Conservation (phyloP, 2,329 filamentous ascomycete genomes). For the Cercospora sojina region DNA sequence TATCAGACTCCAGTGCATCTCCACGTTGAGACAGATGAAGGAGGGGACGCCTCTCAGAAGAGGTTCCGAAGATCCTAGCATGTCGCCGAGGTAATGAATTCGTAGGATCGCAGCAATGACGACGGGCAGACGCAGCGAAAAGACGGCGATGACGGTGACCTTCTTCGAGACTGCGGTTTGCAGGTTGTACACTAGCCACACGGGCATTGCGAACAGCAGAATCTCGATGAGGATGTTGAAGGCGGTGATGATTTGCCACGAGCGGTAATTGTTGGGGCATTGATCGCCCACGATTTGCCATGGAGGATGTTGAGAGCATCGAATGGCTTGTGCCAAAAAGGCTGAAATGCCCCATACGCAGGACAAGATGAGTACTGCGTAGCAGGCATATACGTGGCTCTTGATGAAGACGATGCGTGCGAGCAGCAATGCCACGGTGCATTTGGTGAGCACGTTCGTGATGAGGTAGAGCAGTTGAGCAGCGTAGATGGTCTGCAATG, state of each 20-base stretch:
- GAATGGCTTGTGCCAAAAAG: slow-evolving; percentile 21
- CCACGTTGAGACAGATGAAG: slow-evolving; percentile 30
- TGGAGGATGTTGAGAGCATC: slow-evolving; percentile 19
- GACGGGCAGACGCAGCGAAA: slow-evolving; percentile 26
- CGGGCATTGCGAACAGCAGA: slow-evolving; percentile 26
- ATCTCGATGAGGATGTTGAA: slow-evolving; percentile 29
- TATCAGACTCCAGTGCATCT: slow-evolving; percentile 32
- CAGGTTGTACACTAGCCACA: slow-evolving; percentile 29
- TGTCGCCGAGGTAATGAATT: slow-evolving; percentile 20
- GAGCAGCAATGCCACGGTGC: slow-evolving; percentile 29
- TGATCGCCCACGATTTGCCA: slow-evolving; percentile 25
- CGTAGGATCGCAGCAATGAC: slow-evolving; percentile 23
- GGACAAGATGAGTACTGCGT: slow-evolving; percentile 22
- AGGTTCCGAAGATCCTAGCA: slow-evolving; percentile 19
- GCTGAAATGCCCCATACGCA: slow-evolving; percentile 24
- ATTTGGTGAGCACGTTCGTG: slow-evolving; percentile 27
- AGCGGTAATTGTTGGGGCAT: slow-evolving; percentile 18
- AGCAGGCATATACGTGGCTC: slow-evolving; percentile 25
- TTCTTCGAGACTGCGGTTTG: slow-evolving; percentile 25
- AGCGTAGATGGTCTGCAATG: slow-evolving; percentile 25
- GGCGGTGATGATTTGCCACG: slow-evolving; percentile 28
- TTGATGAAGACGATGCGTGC: slow-evolving; percentile 29
- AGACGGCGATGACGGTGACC: slow-evolving; percentile 26
- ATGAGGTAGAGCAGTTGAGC: slow-evolving; percentile 28
- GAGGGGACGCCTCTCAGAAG: slow-evolving; percentile 23